Evolutionary conservation across 257 asterid genomes (phyloP).

Genomic region (Solanum paucissectum): DNA sequence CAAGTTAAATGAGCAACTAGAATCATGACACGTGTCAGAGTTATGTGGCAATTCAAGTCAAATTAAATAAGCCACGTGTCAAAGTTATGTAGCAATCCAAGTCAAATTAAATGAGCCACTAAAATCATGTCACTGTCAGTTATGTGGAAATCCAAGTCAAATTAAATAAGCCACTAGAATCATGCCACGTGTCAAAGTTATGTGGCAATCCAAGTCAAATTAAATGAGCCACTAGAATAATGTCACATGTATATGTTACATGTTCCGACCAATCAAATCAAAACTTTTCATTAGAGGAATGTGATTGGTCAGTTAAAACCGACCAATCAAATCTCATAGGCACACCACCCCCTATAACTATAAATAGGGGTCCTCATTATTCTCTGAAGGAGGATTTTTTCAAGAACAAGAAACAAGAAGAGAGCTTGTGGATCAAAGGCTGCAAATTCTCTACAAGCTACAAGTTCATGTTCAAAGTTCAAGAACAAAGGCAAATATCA

Average conservation of each 20-base stretch:
- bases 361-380: neutral
- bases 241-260: neutral
- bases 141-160: neutral
- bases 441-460: neutral
- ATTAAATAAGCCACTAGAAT: neutral
- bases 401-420: neutral
- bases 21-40: neutral
- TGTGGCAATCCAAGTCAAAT: neutral
- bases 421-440: neutral
- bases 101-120: neutral
- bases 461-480: neutral
- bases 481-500: neutral
- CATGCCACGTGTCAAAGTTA: neutral
- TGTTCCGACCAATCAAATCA: neutral
- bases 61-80: too few relatives aligned
- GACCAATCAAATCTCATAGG: neutral
- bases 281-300: neutral
- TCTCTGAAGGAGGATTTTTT: too few relatives aligned
- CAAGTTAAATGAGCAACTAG: neutral
- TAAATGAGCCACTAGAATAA: neutral
- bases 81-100: neutral
- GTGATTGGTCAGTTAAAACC: too few relatives aligned
- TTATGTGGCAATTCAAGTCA: neutral
- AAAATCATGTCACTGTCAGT: neutral
- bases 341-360: neutral